A percentile compares a stretch with the other conserved stretches of the same genome.
Evolutionary conservation across 331 rosid species (phyloP).

Genomic region (Pyrus hybrid): DNA sequence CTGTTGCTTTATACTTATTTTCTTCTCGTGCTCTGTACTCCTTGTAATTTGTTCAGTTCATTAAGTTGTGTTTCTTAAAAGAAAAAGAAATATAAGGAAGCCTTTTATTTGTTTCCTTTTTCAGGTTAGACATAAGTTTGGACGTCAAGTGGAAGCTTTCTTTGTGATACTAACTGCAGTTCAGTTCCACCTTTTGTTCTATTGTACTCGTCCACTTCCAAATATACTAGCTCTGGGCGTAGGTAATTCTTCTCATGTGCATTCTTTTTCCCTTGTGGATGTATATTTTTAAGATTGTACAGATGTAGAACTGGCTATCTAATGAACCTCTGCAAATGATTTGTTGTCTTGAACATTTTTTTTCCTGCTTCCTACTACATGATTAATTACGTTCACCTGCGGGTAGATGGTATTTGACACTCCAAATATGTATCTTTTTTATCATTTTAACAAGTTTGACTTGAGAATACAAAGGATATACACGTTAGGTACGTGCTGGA

Average conservation of each 20-base stretch:
- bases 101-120: slow-evolving; percentile 3
- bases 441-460: no score
- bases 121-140: slow-evolving; percentile 76
- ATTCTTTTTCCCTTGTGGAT: not conserved
- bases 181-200: slow-evolving; percentile 88
- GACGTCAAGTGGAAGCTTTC: slow-evolving; percentile 89
- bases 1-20: not conserved
- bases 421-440: no score
- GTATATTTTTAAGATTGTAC: not conserved
- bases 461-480: no score
- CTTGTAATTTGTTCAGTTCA: not conserved
- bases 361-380: not conserved
- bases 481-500: no score
- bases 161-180: slow-evolving; percentile 62
- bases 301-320: not conserved
- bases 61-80: not conserved
- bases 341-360: not conserved
- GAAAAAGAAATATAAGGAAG: not conserved
- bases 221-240: slow-evolving; percentile 71
- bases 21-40: not conserved
- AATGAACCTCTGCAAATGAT: not conserved
- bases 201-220: slow-evolving; percentile 88
- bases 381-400: no score
- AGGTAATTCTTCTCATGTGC: slow-evolving; percentile 40
- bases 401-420: no score